Evolutionary conservation across 352 stramenopile genomes (phyloP), one percentile per base, ranked within the genome.

Genomic region (Pythium guiyangense): DNA sequence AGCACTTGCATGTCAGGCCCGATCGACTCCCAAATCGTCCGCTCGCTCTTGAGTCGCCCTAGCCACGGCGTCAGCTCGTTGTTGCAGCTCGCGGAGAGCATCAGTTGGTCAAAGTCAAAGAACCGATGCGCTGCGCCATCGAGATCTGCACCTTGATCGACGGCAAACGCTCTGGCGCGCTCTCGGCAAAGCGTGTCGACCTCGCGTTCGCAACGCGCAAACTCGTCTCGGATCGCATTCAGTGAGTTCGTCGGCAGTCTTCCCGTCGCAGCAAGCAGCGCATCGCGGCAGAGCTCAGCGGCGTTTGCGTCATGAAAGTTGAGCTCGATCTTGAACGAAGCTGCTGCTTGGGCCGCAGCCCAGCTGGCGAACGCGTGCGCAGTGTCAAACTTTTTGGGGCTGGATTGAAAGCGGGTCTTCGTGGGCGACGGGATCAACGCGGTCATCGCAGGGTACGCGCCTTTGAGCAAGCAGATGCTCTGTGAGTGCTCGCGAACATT

Each of bases 401-500:
- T 20, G 6, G 11, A 49, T 2, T 59, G 25, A 0, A 26, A 66
- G 17, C 31, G 37, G 47, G 62, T 77, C n/a, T 39, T 66, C 20
- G 60, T 66, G 51, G 71, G 63, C 20, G 56, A 61, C 46, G 66
- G 53, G 44, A 71, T 63, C 2, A 73, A 18, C 18, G 71, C 45
- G 3, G 44, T 49, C 52, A 69, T 59, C 5, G 68, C 68, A 44
- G 68, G 66, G 31, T 71, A 79, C 27, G 50, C 63, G 18, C 71
- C 71, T 46, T 77, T 79, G 6, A 79, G 39, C 18, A 79, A 27
- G 12, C 64, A 63, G 71, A 18, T 49, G 66, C 63, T 60, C 37
- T 12, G 44, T 34, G 37, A 39, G 39, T 5, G n/a, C 49, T 12
- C 26, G n/a, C n/a, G n/a, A n/a, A n/a, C n/a, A n/a, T n/a, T n/a